Conservation (phyloP, 176 grass and related monocot species). For the Carex cristatella region DNA sequence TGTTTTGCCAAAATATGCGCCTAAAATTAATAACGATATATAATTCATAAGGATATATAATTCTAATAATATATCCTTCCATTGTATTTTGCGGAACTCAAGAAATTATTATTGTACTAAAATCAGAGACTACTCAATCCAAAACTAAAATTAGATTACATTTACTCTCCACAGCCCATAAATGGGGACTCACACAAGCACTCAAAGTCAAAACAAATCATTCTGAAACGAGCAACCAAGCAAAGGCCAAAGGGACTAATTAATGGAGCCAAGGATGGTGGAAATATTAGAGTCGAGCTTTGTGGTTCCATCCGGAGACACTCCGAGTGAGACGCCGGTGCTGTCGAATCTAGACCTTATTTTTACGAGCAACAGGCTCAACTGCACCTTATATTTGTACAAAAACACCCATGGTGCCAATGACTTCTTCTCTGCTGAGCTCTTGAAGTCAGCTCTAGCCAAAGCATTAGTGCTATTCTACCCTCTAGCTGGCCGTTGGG, state of each 20-base stretch:
- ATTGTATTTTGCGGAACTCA: no score
- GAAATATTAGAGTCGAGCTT: constrained; percentile 53
- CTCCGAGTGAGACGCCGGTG: constrained; percentile 39
- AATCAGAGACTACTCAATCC: no score
- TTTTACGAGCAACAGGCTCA: constrained; percentile 35
- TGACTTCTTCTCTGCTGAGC: constrained; percentile 38
- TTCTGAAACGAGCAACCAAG: neutral
- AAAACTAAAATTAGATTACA: no score
- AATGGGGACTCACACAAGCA: neutral
- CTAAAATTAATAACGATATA: no score
- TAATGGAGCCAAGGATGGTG: neutral
- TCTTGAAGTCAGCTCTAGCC: constrained; percentile 43
- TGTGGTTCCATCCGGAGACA: constrained; percentile 36
- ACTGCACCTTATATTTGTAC: constrained; percentile 62
- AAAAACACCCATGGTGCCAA: neutral
- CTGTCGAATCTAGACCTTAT: constrained; percentile 62
- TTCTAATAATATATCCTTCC: no score
- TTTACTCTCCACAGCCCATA: neutral
- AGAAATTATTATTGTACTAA: no score
- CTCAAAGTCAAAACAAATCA: neutral
- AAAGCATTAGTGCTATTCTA: constrained; percentile 53
- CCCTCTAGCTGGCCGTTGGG: constrained; percentile 51
- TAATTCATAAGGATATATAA: no score
- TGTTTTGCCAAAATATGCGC: no score
- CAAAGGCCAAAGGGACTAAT: neutral